phyloP scores from a whole-genome alignment of 2,329 filamentous ascomycete genomes.

The Tolypocladium ophioglossoides region DNA sequence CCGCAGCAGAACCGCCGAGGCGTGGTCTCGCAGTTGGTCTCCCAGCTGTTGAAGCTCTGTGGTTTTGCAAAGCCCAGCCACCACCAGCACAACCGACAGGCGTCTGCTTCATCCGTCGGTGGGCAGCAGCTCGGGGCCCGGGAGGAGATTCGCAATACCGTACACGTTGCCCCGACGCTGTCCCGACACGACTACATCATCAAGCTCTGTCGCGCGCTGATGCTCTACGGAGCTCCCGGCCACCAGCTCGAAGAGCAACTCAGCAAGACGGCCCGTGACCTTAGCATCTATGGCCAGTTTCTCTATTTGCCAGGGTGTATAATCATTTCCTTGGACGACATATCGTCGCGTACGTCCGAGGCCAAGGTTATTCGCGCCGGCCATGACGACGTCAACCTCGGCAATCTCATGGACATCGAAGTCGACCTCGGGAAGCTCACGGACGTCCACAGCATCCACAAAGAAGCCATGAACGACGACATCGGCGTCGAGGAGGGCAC shows the following conservation, averaged over 20 bases:
- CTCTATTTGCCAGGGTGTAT: conserved; percentile 85
- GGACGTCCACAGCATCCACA: conserved; percentile 52
- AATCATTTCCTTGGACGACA: conserved; percentile 81
- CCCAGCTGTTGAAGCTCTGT: conserved; percentile 36
- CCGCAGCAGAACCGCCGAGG: conserved; percentile 32
- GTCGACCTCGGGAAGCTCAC: conserved; percentile 52
- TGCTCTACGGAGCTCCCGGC: conserved; percentile 82
- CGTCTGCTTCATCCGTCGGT: conserved; percentile 16
- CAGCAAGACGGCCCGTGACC: conserved; percentile 69
- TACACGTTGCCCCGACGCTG: conserved; percentile 55
- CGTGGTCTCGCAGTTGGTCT: conserved; percentile 33
- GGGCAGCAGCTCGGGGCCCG: conserved; percentile 17
- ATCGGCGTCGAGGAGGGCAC: conserved; percentile 49
- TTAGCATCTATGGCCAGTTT: conserved; percentile 82
- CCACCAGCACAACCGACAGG: conserved; percentile 12
- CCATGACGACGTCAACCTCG: conserved; percentile 50
- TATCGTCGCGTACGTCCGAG: conserved; percentile 52
- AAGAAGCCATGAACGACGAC: conserved; percentile 52
- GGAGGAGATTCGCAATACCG: conserved; percentile 34
- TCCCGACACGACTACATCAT: conserved; percentile 73
- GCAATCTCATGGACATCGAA: conserved; percentile 49
- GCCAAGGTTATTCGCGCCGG: conserved; percentile 51
- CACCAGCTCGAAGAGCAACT: conserved; percentile 87
- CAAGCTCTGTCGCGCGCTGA: conserved; percentile 72
- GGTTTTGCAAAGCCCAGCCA: conserved; percentile 21